These are phyloP conservation scores for Singerocomus inundabilis DNA, from an alignment of 1,284 basidiomycete species.

Conservation along the genomic window DNA sequence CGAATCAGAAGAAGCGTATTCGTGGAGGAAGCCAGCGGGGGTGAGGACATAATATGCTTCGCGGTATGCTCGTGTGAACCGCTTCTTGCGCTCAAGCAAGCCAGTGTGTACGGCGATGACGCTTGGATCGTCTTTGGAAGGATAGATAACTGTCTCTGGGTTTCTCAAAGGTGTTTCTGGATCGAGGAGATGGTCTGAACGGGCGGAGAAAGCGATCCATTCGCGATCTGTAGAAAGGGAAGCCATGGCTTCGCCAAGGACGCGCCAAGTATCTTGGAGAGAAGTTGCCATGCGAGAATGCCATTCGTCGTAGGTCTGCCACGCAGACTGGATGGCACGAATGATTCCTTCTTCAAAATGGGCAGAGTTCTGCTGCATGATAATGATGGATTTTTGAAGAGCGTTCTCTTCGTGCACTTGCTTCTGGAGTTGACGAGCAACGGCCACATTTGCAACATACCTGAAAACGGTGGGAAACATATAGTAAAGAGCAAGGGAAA, in stretches of 20 bases:
- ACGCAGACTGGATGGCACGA: slow-evolving; percentile 92
- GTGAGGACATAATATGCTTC: slow-evolving; percentile 94
- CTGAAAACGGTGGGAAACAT: slow-evolving; percentile 30
- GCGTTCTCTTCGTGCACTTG: slow-evolving; percentile 98
- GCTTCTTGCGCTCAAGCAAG: slow-evolving; percentile 94
- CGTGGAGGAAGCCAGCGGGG: slow-evolving; percentile 93
- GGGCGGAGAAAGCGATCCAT: slow-evolving; percentile 95
- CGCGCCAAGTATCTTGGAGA: slow-evolving; percentile 80
- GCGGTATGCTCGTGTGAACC: slow-evolving; percentile 89
- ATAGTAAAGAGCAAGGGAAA: background rate
- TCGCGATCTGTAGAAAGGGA: slow-evolving; percentile 89
- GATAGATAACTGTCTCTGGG: slow-evolving; percentile 81
- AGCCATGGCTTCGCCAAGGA: slow-evolving; percentile 78
- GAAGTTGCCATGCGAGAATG: slow-evolving; percentile 80
- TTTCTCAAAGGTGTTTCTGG: slow-evolving; percentile 93
- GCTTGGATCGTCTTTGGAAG: slow-evolving; percentile 90
- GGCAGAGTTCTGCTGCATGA: slow-evolving; percentile 98
- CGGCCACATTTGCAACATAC: slow-evolving; percentile 75
- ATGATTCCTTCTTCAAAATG: slow-evolving; percentile 98
- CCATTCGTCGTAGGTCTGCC: slow-evolving; percentile 98
- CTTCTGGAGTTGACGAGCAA: slow-evolving; percentile 86
- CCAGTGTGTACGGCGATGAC: slow-evolving; percentile 90
- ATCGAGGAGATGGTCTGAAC: slow-evolving; percentile 94
- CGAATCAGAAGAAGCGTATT: slow-evolving; percentile 83
- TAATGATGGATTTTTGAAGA: slow-evolving; percentile 97